Conservation (phyloP, 2,329 filamentous ascomycete genomes). For the Ascochyta clinopodiicola region DNA sequence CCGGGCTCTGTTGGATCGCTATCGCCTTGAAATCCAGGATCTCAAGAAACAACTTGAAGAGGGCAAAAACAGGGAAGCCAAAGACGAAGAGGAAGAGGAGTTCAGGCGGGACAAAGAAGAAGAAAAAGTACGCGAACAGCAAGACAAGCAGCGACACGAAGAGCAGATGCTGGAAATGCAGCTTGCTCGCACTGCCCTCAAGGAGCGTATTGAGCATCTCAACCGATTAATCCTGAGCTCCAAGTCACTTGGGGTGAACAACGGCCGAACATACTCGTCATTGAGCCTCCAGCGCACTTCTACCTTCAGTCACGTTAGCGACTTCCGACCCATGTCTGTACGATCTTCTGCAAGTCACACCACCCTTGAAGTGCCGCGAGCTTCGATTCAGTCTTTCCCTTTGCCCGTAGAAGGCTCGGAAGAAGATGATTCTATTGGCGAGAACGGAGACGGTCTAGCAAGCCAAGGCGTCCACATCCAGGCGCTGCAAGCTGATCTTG, state of each 20-base stretch:
- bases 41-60: slow-evolving; percentile 80
- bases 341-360: slow-evolving; percentile 49
- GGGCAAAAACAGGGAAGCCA: slow-evolving; percentile 65
- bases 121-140: slow-evolving; percentile 67
- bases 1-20: slow-evolving; percentile 86
- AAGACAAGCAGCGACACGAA: slow-evolving; percentile 86
- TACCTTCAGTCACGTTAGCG: slow-evolving; percentile 48
- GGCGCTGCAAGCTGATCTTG: slow-evolving; percentile 90
- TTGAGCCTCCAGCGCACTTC: slow-evolving; percentile 51
- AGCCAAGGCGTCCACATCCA: slow-evolving; percentile 83
- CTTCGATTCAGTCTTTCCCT: slow-evolving; percentile 31
- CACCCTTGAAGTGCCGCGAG: slow-evolving; percentile 51
- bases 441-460: slow-evolving; percentile 86
- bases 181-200: slow-evolving; percentile 89
- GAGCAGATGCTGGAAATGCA: slow-evolving; percentile 99
- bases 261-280: slow-evolving; percentile 50
- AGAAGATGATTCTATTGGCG: slow-evolving; percentile 66
- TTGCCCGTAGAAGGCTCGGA: slow-evolving; percentile 44
- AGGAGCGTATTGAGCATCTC: slow-evolving; percentile 95
- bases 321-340: slow-evolving; percentile 57
- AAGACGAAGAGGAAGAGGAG: slow-evolving; percentile 62
- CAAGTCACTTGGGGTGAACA: slow-evolving; percentile 92
- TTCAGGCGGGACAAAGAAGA: slow-evolving; percentile 72
- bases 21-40: slow-evolving; percentile 89
- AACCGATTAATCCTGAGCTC: slow-evolving; percentile 95